phyloP scores from a whole-genome alignment of 257 asterid species.

The Plectranthus barbatus region DNA sequence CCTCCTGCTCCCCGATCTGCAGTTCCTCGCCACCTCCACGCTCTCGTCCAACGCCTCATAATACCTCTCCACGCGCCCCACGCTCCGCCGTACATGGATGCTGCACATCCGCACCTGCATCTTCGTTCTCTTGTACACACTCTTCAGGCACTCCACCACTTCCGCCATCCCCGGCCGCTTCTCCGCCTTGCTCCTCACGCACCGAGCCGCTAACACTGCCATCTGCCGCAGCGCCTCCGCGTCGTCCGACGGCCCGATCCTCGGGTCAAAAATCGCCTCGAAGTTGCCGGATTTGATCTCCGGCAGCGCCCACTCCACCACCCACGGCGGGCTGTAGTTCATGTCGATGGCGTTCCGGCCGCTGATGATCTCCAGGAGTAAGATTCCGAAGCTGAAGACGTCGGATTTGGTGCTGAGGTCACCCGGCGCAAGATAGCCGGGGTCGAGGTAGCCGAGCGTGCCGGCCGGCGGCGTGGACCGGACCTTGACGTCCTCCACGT shows the following conservation, averaged over 20 bases:
- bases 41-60: slow-evolving; percentile 63
- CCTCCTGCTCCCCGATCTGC: slow-evolving; percentile 32
- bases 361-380: slow-evolving; percentile 61
- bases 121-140: slow-evolving; percentile 31
- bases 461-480: slow-evolving; percentile 90
- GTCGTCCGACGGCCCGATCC: slow-evolving; percentile 48
- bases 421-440: slow-evolving; percentile 74
- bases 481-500: slow-evolving; percentile 64
- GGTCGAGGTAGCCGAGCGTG: slow-evolving; percentile 84
- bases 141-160: slow-evolving; percentile 47
- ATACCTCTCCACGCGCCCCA: slow-evolving; percentile 33
- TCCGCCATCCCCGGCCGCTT: slow-evolving; percentile 82
- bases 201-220: slow-evolving; percentile 52
- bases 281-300: slow-evolving; percentile 42
- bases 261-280: slow-evolving; percentile 43
- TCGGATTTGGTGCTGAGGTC: slow-evolving; percentile 82
- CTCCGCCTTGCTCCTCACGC: slow-evolving; percentile 46
- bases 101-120: slow-evolving; percentile 28
- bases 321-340: slow-evolving; percentile 68
- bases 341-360: slow-evolving; percentile 84
- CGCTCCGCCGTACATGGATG: slow-evolving; percentile 45
- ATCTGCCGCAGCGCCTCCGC: slow-evolving; percentile 33
- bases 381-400: slow-evolving; percentile 80
- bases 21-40: slow-evolving; percentile 28
- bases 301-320: slow-evolving; percentile 85